Base-by-base conservation (phyloP, 331 rosid genomes). In the Acacia concinna region DNA sequence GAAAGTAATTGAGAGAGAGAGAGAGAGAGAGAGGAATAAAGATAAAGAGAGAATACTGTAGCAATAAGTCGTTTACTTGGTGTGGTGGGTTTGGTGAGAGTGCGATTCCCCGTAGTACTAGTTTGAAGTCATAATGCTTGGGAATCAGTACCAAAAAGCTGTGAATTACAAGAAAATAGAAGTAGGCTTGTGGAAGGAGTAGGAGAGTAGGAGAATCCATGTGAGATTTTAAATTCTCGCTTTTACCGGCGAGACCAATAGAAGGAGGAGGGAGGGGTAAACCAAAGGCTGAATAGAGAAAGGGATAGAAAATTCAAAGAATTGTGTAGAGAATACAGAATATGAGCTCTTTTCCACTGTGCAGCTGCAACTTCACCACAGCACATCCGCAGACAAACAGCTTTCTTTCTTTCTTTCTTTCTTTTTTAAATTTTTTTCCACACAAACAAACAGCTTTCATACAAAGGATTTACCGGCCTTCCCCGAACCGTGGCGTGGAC, bases 51-150 rank as follows among this genome's bases (percentile, higher is more conserved):
- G 31, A n/a, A n/a, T 1, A 43, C 56, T 43, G 35, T 41, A 41
- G 69, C 74, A 5, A 6, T 43, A 69, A 63, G 78, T 74, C 14
- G 87, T 60, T 79, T 77, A 79, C 79, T 81, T 90, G 85, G 79
- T 85, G 88, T 71, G 75, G 54, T 71, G 85, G 78, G 83, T 67
- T 82, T 77, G 83, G 76, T 83, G 40, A 13, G 78, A 18, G 75
- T 35, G 30, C 54, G 75, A 20, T 76, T 75, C 78, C 69, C 49
- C 30, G 18, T 57, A 52, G 37, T 67, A 30, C 54, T 46, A 46
- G 18, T 54, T 68, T 51, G 80, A 31, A 46, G n/a, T 78, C 60
- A 73, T 20, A 9, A 18, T 57, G 77, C 83, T 68, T 85, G 75
- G 85, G 75, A 87, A 77, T 87, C 84, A 35, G 86, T 49, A n/a